Percentiles rank a stretch among this genome's conserved stretches.
These are phyloP conservation scores for Penicillium manginii DNA, from an alignment of 495 filamentous ascomycete species.

Conservation along the genomic window DNA sequence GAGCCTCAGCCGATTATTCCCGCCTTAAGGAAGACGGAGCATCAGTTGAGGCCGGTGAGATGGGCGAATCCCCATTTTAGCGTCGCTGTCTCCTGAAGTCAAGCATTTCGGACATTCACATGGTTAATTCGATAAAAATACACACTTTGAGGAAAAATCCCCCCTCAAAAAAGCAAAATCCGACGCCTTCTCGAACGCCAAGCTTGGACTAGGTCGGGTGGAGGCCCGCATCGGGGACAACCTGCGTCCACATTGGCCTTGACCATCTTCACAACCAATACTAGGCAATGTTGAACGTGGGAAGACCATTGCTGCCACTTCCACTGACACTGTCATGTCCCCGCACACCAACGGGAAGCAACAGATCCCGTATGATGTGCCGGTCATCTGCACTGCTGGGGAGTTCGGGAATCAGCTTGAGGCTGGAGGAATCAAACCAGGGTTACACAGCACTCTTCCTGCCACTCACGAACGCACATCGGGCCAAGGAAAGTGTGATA, in stretches of 20 bases:
- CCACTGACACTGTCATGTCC: neutral
- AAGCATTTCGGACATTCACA: neutral
- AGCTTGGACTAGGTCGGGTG: constrained; percentile 14
- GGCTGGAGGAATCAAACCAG: constrained; percentile 9
- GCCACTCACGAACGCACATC: constrained; percentile 14
- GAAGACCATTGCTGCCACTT: neutral
- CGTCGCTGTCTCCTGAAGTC: neutral
- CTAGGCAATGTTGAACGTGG: too few species aligned
- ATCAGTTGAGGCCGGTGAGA: neutral
- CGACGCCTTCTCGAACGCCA: neutral
- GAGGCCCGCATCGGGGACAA: constrained; percentile 29
- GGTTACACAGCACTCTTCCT: neutral
- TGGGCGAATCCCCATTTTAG: neutral
- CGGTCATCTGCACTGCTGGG: constrained; percentile 8
- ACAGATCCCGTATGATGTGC: constrained; percentile 7
- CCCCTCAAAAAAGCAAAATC: neutral
- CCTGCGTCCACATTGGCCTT: constrained; percentile 3
- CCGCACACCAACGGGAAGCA: constrained; percentile 10
- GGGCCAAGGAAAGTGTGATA: constrained; percentile 18
- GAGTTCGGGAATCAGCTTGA: constrained; percentile 5
- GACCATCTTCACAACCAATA: too few species aligned
- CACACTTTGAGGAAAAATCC: neutral
- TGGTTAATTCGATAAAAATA: neutral
- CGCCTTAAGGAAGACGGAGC: neutral
- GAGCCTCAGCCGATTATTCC: neutral